Conservation (phyloP, 1,284 basidiomycete species). For the Ganoderma meredithae region DNA sequence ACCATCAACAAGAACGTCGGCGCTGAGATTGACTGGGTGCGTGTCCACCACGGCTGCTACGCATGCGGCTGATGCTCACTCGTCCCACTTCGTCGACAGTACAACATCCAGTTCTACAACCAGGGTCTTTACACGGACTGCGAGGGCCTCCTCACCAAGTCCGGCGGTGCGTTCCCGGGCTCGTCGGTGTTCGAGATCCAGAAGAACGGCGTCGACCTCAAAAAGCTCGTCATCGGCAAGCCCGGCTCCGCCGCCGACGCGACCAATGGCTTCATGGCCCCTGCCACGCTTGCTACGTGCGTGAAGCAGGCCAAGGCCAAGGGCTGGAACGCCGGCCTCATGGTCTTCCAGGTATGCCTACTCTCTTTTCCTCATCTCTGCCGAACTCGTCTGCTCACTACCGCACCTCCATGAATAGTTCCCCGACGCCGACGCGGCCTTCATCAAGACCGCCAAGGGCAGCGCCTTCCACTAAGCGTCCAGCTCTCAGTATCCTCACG, state of each 20-base stretch:
- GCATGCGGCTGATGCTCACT: not conserved
- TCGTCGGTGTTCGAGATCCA: constrained; percentile 65
- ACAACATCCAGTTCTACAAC: constrained; percentile 67
- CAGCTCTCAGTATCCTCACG: not conserved
- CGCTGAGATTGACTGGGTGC: constrained; percentile 47
- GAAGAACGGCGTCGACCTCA: constrained; percentile 55
- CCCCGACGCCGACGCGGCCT: constrained; percentile 28
- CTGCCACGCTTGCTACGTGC: constrained; percentile 61
- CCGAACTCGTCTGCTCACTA: not conserved
- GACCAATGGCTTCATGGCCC: constrained; percentile 62
- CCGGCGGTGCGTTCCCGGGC: constrained; percentile 27
- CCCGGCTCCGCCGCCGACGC: constrained; percentile 51
- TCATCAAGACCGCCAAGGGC: constrained; percentile 28
- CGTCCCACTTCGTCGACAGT: constrained; percentile 38
- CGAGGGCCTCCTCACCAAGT: constrained; percentile 54
- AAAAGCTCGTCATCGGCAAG: constrained; percentile 67
- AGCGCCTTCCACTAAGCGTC: constrained; percentile 17
- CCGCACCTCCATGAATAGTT: constrained; percentile 9
- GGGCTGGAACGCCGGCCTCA: constrained; percentile 58
- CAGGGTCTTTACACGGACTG: constrained; percentile 58
- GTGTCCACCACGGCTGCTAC: constrained; percentile 12
- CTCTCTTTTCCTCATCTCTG: not conserved
- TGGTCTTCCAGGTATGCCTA: constrained; percentile 25
- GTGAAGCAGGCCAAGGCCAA: constrained; percentile 56
- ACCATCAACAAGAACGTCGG: constrained; percentile 63